Evolutionary conservation across 1,284 basidiomycete genomes (phyloP).

Genomic region (Ceratobasidium sp.): DNA sequence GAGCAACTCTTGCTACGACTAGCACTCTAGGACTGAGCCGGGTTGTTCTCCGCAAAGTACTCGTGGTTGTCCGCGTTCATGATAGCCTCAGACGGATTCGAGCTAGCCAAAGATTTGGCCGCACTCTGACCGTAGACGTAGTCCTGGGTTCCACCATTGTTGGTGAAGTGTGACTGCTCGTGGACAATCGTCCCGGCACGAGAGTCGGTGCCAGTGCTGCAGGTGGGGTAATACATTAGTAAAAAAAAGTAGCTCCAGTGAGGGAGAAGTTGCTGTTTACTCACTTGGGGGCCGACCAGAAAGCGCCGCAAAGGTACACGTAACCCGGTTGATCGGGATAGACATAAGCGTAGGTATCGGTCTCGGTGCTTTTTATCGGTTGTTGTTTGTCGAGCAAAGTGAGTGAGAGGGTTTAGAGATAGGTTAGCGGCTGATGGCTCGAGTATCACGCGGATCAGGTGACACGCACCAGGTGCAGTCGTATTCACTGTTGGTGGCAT

Average conservation of each 20-base stretch:
- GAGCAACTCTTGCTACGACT: background rate
- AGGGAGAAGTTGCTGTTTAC: background rate
- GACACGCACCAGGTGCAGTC: conserved; percentile 36
- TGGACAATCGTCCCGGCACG: conserved; percentile 43
- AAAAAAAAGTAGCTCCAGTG: background rate
- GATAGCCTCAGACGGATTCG: conserved; percentile 24
- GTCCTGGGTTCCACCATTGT: conserved; percentile 40
- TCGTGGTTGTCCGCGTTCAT: conserved; percentile 40
- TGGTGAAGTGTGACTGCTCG: conserved; percentile 43
- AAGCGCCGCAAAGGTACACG: conserved; percentile 43
- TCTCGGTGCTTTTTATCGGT: background rate
- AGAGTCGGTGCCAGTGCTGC: conserved; percentile 42
- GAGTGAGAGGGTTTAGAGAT: background rate
- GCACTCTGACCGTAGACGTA: conserved; percentile 38
- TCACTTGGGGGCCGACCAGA: conserved; percentile 43
- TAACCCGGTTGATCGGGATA: conserved; percentile 36
- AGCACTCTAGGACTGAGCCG: conserved; percentile 31
- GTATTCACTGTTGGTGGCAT: conserved; percentile 34
- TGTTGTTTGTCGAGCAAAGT: background rate
- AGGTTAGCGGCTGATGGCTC: background rate
- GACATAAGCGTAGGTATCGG: conserved; percentile 14
- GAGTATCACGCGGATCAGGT: no score
- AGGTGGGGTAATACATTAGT: background rate
- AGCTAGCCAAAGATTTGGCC: conserved; percentile 33
- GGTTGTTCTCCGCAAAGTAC: conserved; percentile 42